Conservation (phyloP, 345 rosid species). For the Punica granatum region DNA sequence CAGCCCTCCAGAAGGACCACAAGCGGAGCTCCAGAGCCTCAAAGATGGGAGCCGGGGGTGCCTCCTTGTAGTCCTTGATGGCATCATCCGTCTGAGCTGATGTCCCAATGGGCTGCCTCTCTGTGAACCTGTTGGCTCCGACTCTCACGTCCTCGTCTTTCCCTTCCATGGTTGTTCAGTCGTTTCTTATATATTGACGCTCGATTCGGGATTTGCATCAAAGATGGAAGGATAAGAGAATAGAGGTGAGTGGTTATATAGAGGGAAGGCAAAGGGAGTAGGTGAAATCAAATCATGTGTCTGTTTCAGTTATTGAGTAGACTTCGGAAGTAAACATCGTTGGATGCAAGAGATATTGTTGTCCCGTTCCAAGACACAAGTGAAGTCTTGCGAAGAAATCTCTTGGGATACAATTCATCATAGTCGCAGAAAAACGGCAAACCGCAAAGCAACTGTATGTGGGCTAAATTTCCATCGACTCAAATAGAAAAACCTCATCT, state of each 20-base stretch:
- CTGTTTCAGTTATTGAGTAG: not conserved
- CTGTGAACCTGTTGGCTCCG: slow-evolving; percentile 20
- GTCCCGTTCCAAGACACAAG: not conserved
- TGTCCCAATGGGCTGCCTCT: slow-evolving; percentile 19
- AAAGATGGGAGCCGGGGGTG: slow-evolving; percentile 13
- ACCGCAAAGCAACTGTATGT: no score
- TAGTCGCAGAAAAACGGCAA: no score
- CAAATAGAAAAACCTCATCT: not conserved
- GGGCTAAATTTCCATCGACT: no score
- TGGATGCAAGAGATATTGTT: not conserved
- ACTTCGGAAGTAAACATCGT: not conserved
- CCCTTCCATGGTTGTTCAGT: slow-evolving; percentile 9
- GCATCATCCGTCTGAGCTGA: slow-evolving; percentile 11
- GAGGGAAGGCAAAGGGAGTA: not conserved
- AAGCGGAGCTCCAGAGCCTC: slow-evolving; percentile 8
- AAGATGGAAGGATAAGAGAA: not conserved
- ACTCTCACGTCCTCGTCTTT: slow-evolving; percentile 20
- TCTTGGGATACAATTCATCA: no score
- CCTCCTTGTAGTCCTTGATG: slow-evolving; percentile 14
- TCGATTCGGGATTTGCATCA: not conserved
- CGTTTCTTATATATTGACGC: not conserved
- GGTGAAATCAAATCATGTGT: not conserved
- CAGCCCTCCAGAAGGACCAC: slow-evolving; percentile 19
- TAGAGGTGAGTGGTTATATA: not conserved
- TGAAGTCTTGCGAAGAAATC: not conserved